These are phyloP conservation scores for Saccharomyces hybrid DNA, from an alignment of 1,139 yeast species.

Conservation along the genomic window DNA sequence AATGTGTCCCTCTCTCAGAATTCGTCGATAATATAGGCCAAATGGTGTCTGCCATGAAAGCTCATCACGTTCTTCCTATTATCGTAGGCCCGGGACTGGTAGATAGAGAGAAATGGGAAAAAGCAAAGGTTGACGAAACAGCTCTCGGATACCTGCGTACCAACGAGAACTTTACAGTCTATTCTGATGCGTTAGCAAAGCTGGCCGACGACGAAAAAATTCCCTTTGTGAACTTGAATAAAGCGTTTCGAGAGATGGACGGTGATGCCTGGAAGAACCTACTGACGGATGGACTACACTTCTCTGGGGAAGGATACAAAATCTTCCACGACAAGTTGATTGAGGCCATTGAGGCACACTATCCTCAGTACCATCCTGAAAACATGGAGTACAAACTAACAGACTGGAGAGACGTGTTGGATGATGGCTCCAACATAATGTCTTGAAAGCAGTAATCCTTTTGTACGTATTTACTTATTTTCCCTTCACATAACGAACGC, in stretches of 20 bases:
- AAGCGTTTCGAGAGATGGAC: slow-evolving; percentile 33
- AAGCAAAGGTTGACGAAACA: slow-evolving; percentile 28
- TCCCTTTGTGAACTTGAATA: slow-evolving; percentile 50
- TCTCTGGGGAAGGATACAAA: slow-evolving; percentile 51
- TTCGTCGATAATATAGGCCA: slow-evolving; percentile 41
- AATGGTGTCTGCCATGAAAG: slow-evolving; percentile 37
- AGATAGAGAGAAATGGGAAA: slow-evolving; percentile 39
- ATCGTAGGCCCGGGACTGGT: slow-evolving; percentile 61
- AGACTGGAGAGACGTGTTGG: slow-evolving; percentile 34
- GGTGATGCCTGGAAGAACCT: slow-evolving; percentile 28
- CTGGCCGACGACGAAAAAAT: slow-evolving; percentile 42
- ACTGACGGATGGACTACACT: slow-evolving; percentile 62
- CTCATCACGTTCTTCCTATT: slow-evolving; percentile 41
- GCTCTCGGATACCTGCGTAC: slow-evolving; percentile 36
- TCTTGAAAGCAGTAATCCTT: neutral
- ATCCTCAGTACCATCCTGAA: slow-evolving; percentile 44
- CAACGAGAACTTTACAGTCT: slow-evolving; percentile 38
- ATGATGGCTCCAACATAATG: neutral
- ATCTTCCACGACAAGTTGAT: slow-evolving; percentile 42
- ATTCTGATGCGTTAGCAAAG: slow-evolving; percentile 43
- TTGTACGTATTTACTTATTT: neutral
- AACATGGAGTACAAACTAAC: slow-evolving; percentile 34
- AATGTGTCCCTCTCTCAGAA: slow-evolving; percentile 46
- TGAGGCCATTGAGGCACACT: slow-evolving; percentile 35
- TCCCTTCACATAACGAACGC: neutral